Base-by-base conservation (phyloP, 345 rosid genomes). In the Lagerstroemia speciosa region DNA sequence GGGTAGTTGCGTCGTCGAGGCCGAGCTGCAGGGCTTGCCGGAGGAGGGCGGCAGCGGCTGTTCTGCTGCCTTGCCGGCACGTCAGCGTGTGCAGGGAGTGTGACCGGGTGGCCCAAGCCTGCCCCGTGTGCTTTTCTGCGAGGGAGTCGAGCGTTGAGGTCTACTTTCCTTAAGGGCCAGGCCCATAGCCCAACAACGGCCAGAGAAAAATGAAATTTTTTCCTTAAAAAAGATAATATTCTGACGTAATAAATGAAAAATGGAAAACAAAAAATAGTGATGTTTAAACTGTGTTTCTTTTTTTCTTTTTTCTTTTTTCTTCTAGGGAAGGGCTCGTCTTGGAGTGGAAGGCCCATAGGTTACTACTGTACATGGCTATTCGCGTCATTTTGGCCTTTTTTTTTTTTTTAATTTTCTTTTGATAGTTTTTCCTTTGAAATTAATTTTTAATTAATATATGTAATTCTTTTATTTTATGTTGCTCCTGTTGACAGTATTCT, bases 131-230 rank as follows among this genome's bases (percentile, higher is more conserved):
- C 83, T 83, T 79, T 71, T 65, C 71, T 66, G 67, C 73, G 67
- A 85, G 83, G 69, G 85, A 81, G 52, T 87, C 93, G 20, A 83
- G 93, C 76, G 96, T 90, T 4, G 93, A 90, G 72, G 88, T 91
- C 74, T 89, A 73, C 76, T 81, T 89, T 69, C 77, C 81, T 34
- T 89, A 26, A 29, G 34, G 37, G 10, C 36, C 60, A 69, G 66
- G 70, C 69, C 73, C 75, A 36, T 58, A 43, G 57, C 58, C 62
- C 67, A 72, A 22, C 45, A 6, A 27, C 17, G 22, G 62, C 65
- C 48, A 61, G 45, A 9, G 50, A 36, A 34, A 22, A n/a, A n/a
- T n/a, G n/a, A n/a, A n/a, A n/a, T n/a, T n/a, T n/a, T n/a, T 24
- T 16, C 46, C 46, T 16, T 10, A 38, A 41, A 5, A 37, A 64